Percentiles rank a stretch among this genome's conserved stretches.
phyloP scores from a whole-genome alignment of 495 filamentous ascomycete species.

The Talaromyces adpressus region DNA sequence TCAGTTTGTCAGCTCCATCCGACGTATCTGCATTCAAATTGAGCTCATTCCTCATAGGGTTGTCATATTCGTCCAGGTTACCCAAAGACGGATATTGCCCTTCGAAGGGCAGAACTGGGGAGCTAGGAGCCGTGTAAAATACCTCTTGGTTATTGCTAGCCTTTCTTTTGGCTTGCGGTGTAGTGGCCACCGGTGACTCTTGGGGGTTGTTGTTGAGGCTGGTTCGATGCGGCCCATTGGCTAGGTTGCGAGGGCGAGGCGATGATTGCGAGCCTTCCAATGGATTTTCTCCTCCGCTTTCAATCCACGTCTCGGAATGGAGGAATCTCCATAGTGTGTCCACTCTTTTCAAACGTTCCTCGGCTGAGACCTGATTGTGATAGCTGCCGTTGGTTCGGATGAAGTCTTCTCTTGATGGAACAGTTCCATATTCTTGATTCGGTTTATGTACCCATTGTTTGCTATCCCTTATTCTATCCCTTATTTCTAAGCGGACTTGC shows the following conservation, averaged over 20 bases:
- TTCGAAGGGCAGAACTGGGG: slow-evolving; percentile 19
- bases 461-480: neutral
- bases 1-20: slow-evolving; percentile 2
- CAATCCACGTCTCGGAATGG: slow-evolving; percentile 5
- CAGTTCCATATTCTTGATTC: slow-evolving; percentile 5
- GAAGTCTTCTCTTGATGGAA: slow-evolving; percentile 7
- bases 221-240: slow-evolving; percentile 1
- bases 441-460: slow-evolving; percentile 9
- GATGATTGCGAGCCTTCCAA: slow-evolving; percentile 1
- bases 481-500: neutral
- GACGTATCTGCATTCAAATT: slow-evolving; percentile 3
- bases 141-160: slow-evolving; percentile 24
- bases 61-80: slow-evolving; percentile 10
- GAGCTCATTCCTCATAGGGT: slow-evolving; percentile 6
- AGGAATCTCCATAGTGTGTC: neutral
- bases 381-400: neutral
- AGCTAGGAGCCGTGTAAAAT: slow-evolving; percentile 36
- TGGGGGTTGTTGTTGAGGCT: neutral
- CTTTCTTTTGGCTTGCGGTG: slow-evolving; percentile 8
- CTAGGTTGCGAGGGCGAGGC: slow-evolving; percentile 2
- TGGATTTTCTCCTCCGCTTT: neutral
- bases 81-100: neutral
- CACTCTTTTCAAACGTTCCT: slow-evolving; percentile 4
- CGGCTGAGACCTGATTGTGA: neutral
- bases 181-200: neutral